Evolutionary conservation across 768 basidiomycete genomes (phyloP).

Genomic region (Hirschioporus abietinus): DNA sequence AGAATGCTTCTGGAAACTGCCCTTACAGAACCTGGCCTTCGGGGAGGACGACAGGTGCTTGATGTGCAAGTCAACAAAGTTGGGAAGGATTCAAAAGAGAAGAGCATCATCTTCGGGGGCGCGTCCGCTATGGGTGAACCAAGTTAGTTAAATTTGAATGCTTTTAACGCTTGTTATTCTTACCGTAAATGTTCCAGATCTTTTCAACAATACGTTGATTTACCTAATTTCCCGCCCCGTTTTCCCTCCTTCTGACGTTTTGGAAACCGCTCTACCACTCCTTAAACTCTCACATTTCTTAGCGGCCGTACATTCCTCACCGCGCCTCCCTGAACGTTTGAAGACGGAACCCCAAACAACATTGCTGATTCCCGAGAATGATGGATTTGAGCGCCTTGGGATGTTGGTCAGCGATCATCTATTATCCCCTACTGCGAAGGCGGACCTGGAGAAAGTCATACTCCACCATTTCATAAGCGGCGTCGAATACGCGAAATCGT

Average conservation of each 20-base stretch:
- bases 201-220: conserved; percentile 72
- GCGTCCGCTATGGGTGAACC: conserved; percentile 74
- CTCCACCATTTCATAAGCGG: conserved; percentile 80
- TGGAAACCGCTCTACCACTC: conserved; percentile 74
- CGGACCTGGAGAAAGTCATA: conserved; percentile 78
- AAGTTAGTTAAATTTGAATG: conserved; percentile 35
- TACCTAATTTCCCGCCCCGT: conserved; percentile 87
- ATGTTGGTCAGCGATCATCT: conserved; percentile 81
- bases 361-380: conserved; percentile 82
- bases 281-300: conserved; percentile 90
- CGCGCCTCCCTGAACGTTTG: conserved; percentile 60
- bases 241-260: conserved; percentile 72
- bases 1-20: conserved; percentile 78
- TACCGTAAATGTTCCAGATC: conserved; percentile 39
- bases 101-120: conserved; percentile 75
- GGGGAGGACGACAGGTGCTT: conserved; percentile 65
- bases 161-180: conserved; percentile 11
- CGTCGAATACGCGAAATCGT: conserved; percentile 62
- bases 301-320: conserved; percentile 83
- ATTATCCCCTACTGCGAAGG: conserved; percentile 67
- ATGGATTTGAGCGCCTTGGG: conserved; percentile 85
- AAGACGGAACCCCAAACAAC: conserved; percentile 65
- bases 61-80: conserved; percentile 59
- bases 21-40: conserved; percentile 65
- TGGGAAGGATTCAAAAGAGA: conserved; percentile 31